Percentiles rank a stretch among this genome's conserved stretches.
Evolutionary conservation across 495 filamentous ascomycete genomes (phyloP).

Genomic region (Parathielavia appendiculata): DNA sequence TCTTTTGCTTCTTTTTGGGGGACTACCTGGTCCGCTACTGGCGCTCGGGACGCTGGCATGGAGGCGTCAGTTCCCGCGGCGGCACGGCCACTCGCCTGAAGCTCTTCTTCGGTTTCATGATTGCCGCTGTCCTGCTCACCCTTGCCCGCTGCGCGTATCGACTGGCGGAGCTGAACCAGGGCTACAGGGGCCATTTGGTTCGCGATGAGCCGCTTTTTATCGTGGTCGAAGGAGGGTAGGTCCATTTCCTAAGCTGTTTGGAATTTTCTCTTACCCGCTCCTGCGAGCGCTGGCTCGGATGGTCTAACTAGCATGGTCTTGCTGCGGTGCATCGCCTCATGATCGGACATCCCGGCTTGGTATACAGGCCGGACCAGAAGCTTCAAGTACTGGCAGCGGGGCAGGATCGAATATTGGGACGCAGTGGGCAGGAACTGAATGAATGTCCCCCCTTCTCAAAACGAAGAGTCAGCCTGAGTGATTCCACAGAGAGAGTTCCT

Average conservation of each 20-base stretch:
- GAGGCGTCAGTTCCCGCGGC: no score
- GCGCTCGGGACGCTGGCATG: not conserved
- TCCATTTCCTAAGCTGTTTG: no score
- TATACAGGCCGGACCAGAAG: no score
- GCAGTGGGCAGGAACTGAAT: no score
- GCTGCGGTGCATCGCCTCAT: not conserved
- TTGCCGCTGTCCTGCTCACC: constrained; percentile 38
- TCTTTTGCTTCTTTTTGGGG: constrained; percentile 37
- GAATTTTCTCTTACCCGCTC: not conserved
- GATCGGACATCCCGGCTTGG: constrained; percentile 5
- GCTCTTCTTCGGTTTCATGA: constrained; percentile 40
- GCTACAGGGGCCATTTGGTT: constrained; percentile 42
- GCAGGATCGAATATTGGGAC: no score
- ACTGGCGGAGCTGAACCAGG: constrained; percentile 46
- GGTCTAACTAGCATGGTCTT: not conserved
- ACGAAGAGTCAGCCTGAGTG: no score
- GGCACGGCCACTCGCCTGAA: constrained; percentile 26
- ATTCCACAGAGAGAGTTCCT: no score
- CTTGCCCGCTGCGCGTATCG: constrained; percentile 44
- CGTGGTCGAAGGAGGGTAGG: constrained; percentile 45
- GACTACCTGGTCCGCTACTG: constrained; percentile 41
- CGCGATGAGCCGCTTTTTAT: constrained; percentile 43
- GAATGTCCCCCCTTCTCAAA: no score
- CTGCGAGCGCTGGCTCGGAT: not conserved
- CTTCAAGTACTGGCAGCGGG: no score